A percentile compares a stretch with the other conserved stretches of the same genome.
phyloP scores from a whole-genome alignment of 176 grass and related monocot species.

The Leersia perrieri region DNA sequence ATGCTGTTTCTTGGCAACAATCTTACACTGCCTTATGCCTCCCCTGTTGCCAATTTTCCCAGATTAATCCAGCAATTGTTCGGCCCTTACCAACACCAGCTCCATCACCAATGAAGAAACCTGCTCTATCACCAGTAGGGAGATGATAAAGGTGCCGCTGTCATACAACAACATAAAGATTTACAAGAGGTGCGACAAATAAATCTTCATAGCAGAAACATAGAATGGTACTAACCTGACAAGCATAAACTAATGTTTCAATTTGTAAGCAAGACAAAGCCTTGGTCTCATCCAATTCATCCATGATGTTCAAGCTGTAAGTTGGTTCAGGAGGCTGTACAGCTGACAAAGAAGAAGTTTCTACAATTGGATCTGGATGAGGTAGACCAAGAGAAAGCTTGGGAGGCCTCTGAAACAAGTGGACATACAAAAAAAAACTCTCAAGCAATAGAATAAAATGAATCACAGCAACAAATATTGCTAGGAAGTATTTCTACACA shows the following conservation, averaged over 20 bases:
- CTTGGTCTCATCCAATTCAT: slow-evolving; percentile 72
- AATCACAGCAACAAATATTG: neutral
- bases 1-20: slow-evolving; percentile 24
- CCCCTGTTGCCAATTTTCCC: slow-evolving; percentile 98
- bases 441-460: slow-evolving; percentile 23
- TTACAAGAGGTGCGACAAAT: slow-evolving; percentile 30
- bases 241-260: slow-evolving; percentile 96
- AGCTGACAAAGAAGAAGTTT: slow-evolving; percentile 96
- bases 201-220: slow-evolving; percentile 15
- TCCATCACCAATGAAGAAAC: slow-evolving; percentile 97
- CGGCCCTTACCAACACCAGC: slow-evolving; percentile 99
- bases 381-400: slow-evolving; percentile 71
- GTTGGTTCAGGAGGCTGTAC: slow-evolving; percentile 96
- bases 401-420: slow-evolving; percentile 72
- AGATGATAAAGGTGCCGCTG: slow-evolving; percentile 91
- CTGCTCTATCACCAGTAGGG: slow-evolving; percentile 81
- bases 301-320: slow-evolving; percentile 77
- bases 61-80: slow-evolving; percentile 97
- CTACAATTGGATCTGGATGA: slow-evolving; percentile 97
- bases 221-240: slow-evolving; percentile 73
- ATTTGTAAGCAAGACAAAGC: slow-evolving; percentile 94
- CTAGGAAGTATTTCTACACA: slow-evolving; percentile 3
- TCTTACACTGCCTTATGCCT: slow-evolving; percentile 91
- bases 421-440: slow-evolving; percentile 11
- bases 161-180: slow-evolving; percentile 40